Conservation (phyloP, 1,284 basidiomycete genomes). For the Bondarzewia mesenterica region DNA sequence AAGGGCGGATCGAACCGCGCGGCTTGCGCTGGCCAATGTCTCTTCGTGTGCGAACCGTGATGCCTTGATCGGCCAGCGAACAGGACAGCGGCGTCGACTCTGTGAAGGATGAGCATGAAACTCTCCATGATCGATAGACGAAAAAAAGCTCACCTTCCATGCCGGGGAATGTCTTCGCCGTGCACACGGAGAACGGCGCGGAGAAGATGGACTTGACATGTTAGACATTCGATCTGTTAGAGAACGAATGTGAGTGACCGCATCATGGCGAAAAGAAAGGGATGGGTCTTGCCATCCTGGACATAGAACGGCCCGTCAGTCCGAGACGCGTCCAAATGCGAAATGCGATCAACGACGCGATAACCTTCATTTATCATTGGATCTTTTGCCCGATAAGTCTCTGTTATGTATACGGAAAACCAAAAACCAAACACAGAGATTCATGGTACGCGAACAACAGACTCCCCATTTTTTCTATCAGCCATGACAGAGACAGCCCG, state of each 20-base stretch:
- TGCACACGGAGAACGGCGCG: constrained; percentile 83
- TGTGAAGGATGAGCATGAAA: constrained; percentile 21
- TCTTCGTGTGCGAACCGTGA: constrained; percentile 88
- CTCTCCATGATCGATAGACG: not conserved
- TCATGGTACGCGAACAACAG: no score
- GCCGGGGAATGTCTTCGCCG: constrained; percentile 90
- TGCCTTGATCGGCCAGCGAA: constrained; percentile 84
- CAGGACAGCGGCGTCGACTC: constrained; percentile 85
- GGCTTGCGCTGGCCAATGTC: constrained; percentile 75
- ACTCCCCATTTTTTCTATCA: no score
- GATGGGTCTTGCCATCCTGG: constrained; percentile 74
- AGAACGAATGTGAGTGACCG: not conserved
- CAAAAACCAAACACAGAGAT: no score
- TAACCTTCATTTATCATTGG: no score
- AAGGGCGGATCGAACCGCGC: constrained; percentile 8
- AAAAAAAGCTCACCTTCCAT: constrained; percentile 67
- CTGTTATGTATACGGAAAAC: no score
- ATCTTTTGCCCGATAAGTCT: no score
- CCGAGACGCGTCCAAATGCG: no score
- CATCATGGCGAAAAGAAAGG: not conserved
- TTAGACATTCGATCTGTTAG: constrained; percentile 62
- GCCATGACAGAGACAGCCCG: no score
- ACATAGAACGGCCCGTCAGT: no score
- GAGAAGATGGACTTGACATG: constrained; percentile 88
- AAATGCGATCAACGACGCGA: no score